Evolutionary conservation across 2,329 filamentous ascomycete genomes (phyloP).

Genomic region (Tympanopsis confertula): DNA sequence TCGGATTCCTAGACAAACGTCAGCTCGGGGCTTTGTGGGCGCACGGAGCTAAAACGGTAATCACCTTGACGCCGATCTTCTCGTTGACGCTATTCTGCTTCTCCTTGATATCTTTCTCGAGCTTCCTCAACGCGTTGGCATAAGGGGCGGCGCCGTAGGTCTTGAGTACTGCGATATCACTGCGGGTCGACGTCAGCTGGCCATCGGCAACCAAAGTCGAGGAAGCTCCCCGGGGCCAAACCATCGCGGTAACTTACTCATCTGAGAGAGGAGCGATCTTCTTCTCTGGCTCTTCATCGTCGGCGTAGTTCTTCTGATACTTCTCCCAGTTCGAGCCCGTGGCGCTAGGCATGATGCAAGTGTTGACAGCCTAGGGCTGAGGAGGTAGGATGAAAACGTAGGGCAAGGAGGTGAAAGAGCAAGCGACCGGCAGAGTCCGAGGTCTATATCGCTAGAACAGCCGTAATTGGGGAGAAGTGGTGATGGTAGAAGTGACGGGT

Average conservation of each 20-base stretch:
- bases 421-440: not conserved
- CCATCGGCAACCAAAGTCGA: conserved; percentile 5
- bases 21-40: conserved; percentile 4
- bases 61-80: conserved; percentile 82
- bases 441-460: not conserved
- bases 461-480: not conserved
- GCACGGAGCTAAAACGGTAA: not conserved
- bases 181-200: conserved; percentile 24
- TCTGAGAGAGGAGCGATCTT: conserved; percentile 96
- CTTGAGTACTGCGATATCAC: conserved; percentile 98
- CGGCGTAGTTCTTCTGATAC: conserved; percentile 92
- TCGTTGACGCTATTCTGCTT: conserved; percentile 97
- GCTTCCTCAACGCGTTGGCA: conserved; percentile 83
- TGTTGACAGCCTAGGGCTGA: conserved; percentile 5
- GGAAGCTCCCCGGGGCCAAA: not conserved
- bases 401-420: not conserved
- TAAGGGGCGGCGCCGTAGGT: conserved; percentile 97
- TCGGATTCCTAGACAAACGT: conserved; percentile 68
- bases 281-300: conserved; percentile 97
- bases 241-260: conserved; percentile 53
- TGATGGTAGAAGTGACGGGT: too few species aligned
- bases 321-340: conserved; percentile 96
- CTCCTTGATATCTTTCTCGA: conserved; percentile 99
- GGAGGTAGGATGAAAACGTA: not conserved
- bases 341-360: conserved; percentile 70